phyloP scores from a whole-genome alignment of 331 rosid genomes.

The Telfairia occidentalis region DNA sequence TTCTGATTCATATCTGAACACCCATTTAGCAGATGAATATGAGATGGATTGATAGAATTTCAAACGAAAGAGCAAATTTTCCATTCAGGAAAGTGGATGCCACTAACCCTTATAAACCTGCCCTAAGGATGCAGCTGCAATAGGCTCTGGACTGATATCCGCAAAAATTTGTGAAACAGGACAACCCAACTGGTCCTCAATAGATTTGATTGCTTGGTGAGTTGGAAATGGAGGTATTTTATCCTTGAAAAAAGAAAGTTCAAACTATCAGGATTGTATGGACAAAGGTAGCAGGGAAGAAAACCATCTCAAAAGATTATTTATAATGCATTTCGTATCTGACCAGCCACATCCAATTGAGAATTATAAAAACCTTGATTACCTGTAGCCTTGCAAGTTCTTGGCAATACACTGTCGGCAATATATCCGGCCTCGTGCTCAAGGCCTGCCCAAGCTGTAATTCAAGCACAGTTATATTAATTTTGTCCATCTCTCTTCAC shows the following conservation, averaged over 20 bases:
- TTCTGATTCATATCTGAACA: constrained; percentile 16
- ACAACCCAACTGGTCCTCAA: constrained; percentile 66
- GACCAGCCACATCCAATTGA: background rate
- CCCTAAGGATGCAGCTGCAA: constrained; percentile 96
- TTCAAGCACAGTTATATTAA: constrained; percentile 23
- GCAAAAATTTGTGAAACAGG: constrained; percentile 56
- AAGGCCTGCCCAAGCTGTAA: constrained; percentile 96
- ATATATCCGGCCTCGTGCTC: constrained; percentile 90
- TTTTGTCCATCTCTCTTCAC: background rate
- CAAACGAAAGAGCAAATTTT: constrained; percentile 7
- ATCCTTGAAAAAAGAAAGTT: constrained; percentile 39
- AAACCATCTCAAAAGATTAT: background rate
- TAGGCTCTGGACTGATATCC: constrained; percentile 65
- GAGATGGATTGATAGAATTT: constrained; percentile 5
- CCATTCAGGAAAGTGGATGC: constrained; percentile 15
- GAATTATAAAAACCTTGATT: constrained; percentile 19
- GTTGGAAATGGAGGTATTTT: constrained; percentile 95
- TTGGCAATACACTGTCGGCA: constrained; percentile 71
- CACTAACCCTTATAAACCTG: constrained; percentile 90
- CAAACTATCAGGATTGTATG: background rate
- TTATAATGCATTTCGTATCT: background rate
- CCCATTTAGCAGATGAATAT: background rate
- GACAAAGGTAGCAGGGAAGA: background rate
- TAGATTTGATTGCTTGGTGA: constrained; percentile 54
- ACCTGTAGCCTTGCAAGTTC: constrained; percentile 93